Evolutionary conservation across 2,329 filamentous ascomycete species (phyloP).

Genomic region (Huntiella abstrusa): DNA sequence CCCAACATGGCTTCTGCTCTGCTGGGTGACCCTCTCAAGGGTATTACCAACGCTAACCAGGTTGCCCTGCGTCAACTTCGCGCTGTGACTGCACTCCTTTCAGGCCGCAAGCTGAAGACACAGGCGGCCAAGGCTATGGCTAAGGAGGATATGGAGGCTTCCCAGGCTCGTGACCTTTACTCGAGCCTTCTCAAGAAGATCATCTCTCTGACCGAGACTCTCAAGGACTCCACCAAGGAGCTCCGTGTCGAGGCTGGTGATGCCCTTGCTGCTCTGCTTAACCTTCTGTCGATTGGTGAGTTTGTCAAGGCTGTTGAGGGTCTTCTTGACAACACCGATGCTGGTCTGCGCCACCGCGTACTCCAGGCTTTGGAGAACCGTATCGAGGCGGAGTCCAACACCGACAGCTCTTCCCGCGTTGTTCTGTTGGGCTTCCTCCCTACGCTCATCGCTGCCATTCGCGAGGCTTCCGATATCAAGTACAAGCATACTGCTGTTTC

Average conservation of each 20-base stretch:
- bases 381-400: constrained; percentile 52
- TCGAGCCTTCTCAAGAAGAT: constrained; percentile 48
- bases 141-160: constrained; percentile 44
- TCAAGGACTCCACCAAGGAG: constrained; percentile 32
- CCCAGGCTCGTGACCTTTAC: constrained; percentile 50
- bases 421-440: constrained; percentile 64
- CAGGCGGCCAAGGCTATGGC: constrained; percentile 39
- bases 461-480: constrained; percentile 49
- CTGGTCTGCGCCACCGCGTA: constrained; percentile 60
- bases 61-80: constrained; percentile 35
- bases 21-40: constrained; percentile 28
- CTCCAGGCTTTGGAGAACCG: constrained; percentile 64
- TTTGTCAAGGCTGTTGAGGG: constrained; percentile 78
- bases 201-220: constrained; percentile 43
- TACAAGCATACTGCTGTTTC: constrained; percentile 74
- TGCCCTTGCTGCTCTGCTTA: constrained; percentile 61
- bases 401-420: constrained; percentile 46
- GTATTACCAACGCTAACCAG: constrained; percentile 24
- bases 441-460: constrained; percentile 57
- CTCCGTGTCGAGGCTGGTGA: constrained; percentile 44
- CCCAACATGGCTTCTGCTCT: constrained; percentile 54
- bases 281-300: constrained; percentile 67
- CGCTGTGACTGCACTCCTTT: constrained; percentile 37
- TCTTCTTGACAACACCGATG: constrained; percentile 56
- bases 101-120: constrained; percentile 35